These are phyloP conservation scores for Dunaliella primolecta DNA, from an alignment of 139 green algal species.

Conservation along the genomic window DNA sequence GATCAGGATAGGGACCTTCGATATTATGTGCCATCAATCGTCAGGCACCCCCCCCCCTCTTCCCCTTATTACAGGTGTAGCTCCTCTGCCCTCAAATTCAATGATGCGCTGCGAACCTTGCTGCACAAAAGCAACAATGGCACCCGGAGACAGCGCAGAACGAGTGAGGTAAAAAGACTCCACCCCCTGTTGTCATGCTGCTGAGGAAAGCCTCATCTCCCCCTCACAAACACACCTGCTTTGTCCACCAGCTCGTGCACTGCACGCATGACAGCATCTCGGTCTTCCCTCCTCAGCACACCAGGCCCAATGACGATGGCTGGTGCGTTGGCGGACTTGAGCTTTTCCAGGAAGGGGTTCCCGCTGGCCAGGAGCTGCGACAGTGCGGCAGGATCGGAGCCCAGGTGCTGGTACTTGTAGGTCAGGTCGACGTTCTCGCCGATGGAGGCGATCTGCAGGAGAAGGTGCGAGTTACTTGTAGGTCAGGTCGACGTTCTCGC, in stretches of 20 bases:
- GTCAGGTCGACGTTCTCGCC: conserved; percentile 87
- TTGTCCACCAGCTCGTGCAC: conserved; percentile 64
- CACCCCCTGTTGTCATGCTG: too few species aligned
- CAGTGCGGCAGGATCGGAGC: conserved; percentile 65
- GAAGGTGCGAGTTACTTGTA: conserved; percentile 78
- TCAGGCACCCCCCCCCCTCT: too few species aligned
- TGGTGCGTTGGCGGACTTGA: conserved; percentile 77
- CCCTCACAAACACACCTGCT: conserved; percentile 45
- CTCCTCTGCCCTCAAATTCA: too few species aligned
- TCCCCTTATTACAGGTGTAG: too few species aligned
- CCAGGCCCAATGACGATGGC: conserved; percentile 87
- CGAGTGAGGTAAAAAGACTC: too few species aligned
- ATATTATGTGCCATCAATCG: too few species aligned
- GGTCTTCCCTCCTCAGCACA: conserved; percentile 76
- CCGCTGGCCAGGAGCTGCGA: conserved; percentile 52
- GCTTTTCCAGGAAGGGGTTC: conserved; percentile 51
- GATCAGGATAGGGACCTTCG: too few species aligned
- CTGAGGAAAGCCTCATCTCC: too few species aligned
- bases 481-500: conserved; percentile 84
- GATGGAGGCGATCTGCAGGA: conserved; percentile 66
- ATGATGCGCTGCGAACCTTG: too few species aligned
- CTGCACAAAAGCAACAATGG: too few species aligned
- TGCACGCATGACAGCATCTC: conserved; percentile 69
- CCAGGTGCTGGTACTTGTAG: conserved; percentile 86
- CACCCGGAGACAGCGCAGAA: too few species aligned